Evolutionary conservation across 1,284 basidiomycete species (phyloP), one percentile per base, ranked within the genome.

Genomic region (Amylostereum chailletii): DNA sequence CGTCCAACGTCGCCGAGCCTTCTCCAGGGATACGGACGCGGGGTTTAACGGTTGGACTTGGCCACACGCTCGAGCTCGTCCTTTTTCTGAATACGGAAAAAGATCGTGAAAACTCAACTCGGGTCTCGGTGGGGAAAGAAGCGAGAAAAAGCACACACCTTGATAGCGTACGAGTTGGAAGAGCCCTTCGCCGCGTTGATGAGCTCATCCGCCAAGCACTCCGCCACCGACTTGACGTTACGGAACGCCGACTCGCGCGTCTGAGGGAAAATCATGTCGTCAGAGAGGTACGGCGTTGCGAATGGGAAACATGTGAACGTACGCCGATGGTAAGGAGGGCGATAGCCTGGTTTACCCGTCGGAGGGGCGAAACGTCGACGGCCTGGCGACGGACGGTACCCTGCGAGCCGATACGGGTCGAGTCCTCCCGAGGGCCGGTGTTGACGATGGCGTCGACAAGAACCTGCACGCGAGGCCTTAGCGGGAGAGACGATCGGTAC

Each of bases 161-260:
- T 96, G 83, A 99, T 99, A 60, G 96, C 95, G 71, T 97, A 99
- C 56, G 95, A 98, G 89, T 99, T 99, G 65, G 94, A 98, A 53
- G 96, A 99, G 59, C 96, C 96, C 82, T 99, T 99, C 63, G 96
- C 96, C 54, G 96, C 96, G 75, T 99, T 99, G 83, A 99, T 98
- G 63, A 99, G 88, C 74, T 99, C 96, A 69, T 99, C 96, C 58
- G 96, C 96, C 55, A 99, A 83, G 76, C 95, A 98, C 77, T 98
- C 94, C 54, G 94, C 92, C 62, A 99, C 89, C 57, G 93, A 96
- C 77, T 99, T 99, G 68, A 97, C 91, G 77, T 99, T 99, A 73
- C 96, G 92, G 94, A 99, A 99, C 50, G 96, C 94, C 51, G 94
- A 97, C 76, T 99, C 96, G 68, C 96, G 95, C 59, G 94, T 95